Base-by-base conservation (phyloP, 2,329 filamentous ascomycete genomes). In the Beauveria caledonica region DNA sequence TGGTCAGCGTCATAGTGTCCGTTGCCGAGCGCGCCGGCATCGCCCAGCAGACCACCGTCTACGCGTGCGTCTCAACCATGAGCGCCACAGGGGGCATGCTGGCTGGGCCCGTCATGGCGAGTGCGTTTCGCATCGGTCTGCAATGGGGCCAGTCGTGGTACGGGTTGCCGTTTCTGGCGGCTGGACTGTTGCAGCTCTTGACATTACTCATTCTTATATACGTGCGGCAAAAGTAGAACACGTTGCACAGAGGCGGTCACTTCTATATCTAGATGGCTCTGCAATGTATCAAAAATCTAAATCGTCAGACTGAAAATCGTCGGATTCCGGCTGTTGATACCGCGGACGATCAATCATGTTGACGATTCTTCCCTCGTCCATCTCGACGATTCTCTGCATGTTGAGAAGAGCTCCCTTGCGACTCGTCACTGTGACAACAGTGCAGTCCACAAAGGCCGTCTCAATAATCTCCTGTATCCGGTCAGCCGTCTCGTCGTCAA, bases 401-500 rank as follows among this genome's bases (percentile, higher is more conserved):
- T 58, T 55, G 2, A 13, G 21, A 25, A 63, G 46, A 27, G 42
- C 61, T 19, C 58, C 57, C 21, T 55, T 53, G 5, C 64, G 59
- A 49, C 65, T 62, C 21, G 59, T 64, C 13, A 64, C 62, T 1
- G 44, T 59, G 21, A 67, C 15, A 13, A 62, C 55, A 2, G 61
- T 63, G 21, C 62, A 64, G 29, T 61, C 58, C 11, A 29, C 54
- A 60, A 67, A 66, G 9, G 57, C 58, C 15, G 50, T 51, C 15
- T 56, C 46, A 51, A 65, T 46, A 8, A 66, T 33, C 21, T 63
- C 56, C 29, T 65, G 49, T 5, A 64, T 50, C 15, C 36, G 39
- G 7, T 57, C 46, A 21, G 66, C 65, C 23, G 58, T 67, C 10
- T 62, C 62, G 6, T 42, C 51, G 21, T 64, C 65, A 2, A 66